Evolutionary conservation across 2,329 filamentous ascomycete species (phyloP), one percentile per base, ranked within the genome.

Genomic region (Penicillium sp.): DNA sequence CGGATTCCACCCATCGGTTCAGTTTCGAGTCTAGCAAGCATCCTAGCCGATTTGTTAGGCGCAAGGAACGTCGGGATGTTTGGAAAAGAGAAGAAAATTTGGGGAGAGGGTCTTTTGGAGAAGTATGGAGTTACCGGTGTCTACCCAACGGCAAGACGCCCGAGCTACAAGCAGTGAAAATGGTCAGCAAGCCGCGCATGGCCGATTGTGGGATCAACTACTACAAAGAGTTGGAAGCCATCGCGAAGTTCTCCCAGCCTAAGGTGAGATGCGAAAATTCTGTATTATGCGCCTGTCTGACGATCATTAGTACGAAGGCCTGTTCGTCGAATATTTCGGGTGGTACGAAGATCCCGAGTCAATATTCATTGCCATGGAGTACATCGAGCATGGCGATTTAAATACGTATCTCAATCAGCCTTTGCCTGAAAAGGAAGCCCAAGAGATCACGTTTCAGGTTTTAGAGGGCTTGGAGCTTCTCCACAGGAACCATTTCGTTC

Each of bases 351-450:
- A 21, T 18, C 9, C 15, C 24, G 24, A 47, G 1, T 23, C 23
- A 18, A 26, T 47, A 6, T 47, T 40, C 24, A 47, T 47, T n/a
- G 34, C 45, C 9, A 47, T 47, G 45, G 45, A 47, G 13, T 40
- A 47, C 13, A 40, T 47, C 12, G 5, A 18, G 8, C 45, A 40
- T 40, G 45, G 45, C 1, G 45, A 47, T 40, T 10, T 47, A 8
- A 10, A 20, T 6, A 8, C 24, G 9, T 21, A 47, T 24, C 26
- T 47, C 10, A 32, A 20, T 2, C 26, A 32, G 34, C 33, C 45
- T 3, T 27, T 37, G 17, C 18, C 10, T 3, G 34, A 37, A 7
- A 3, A 17, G 2, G 34, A 37, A 7, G 34, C n/a, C 20, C 8
- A 8, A 39, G 24, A 40, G 4, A 39, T 47, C 8, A 29, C 37